These are phyloP conservation scores for Gremmenia infestans DNA, from an alignment of 2,329 filamentous ascomycete species.

Conservation along the genomic window DNA sequence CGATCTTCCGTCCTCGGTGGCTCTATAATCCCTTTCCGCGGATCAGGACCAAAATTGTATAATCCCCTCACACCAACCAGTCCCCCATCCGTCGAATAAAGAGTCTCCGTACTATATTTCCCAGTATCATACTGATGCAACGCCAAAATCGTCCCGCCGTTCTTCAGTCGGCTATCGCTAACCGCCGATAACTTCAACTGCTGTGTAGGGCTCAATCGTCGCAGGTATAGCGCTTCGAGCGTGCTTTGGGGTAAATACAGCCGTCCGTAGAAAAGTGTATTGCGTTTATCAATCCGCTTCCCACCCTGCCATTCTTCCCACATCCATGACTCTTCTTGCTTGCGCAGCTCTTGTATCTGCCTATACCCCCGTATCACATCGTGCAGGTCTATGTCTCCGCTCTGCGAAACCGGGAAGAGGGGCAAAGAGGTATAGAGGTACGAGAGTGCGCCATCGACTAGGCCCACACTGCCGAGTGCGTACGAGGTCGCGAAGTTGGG, in stretches of 20 bases:
- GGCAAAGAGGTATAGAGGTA: constrained; percentile 91
- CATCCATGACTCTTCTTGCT: constrained; percentile 44
- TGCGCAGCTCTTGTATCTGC: constrained; percentile 63
- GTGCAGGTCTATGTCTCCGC: constrained; percentile 69
- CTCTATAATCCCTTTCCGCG: constrained; percentile 21
- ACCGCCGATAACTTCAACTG: constrained; percentile 79
- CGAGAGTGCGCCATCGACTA: constrained; percentile 94
- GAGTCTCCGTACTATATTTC: constrained; percentile 81
- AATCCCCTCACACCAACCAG: constrained; percentile 81
- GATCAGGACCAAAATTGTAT: constrained; percentile 75
- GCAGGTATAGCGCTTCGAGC: constrained; percentile 79
- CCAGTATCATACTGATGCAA: constrained; percentile 78
- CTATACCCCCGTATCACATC: constrained; percentile 78
- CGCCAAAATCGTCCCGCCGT: constrained; percentile 70
- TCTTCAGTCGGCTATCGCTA: constrained; percentile 64
- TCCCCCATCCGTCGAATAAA: constrained; percentile 89
- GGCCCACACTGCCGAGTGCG: constrained; percentile 78
- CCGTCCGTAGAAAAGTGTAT: constrained; percentile 67
- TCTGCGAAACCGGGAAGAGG: constrained; percentile 63
- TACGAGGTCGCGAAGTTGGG: constrained; percentile 94
- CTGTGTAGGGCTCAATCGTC: constrained; percentile 69
- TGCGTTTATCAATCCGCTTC: constrained; percentile 43
- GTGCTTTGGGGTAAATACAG: constrained; percentile 80
- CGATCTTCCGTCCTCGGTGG: constrained; percentile 43
- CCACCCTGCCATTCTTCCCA: constrained; percentile 51